These are phyloP conservation scores for Exserohilum turcica DNA, from an alignment of 2,329 filamentous ascomycete species.

Conservation along the genomic window DNA sequence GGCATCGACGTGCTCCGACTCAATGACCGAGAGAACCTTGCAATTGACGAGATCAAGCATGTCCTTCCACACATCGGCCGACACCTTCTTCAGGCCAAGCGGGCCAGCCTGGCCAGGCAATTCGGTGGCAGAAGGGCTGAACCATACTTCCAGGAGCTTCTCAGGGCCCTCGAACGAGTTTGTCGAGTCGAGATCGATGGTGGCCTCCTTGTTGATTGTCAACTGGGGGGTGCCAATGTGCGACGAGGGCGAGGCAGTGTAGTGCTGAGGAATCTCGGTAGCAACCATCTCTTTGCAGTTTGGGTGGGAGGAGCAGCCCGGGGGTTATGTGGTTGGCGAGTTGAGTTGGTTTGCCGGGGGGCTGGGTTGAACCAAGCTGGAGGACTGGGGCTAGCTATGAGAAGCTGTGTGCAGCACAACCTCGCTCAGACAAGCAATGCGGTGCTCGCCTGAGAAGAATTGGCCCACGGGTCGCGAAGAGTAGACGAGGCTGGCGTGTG, in stretches of 20 bases:
- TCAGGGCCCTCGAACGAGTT: conserved; percentile 98
- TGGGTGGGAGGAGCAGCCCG: conserved; percentile 31
- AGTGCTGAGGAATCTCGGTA: conserved; percentile 77
- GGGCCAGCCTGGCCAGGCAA: conserved; percentile 73
- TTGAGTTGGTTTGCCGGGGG: conserved; percentile 19
- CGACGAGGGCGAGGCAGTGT: conserved; percentile 79
- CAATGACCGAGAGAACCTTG: conserved; percentile 92
- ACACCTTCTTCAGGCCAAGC: conserved; percentile 83
- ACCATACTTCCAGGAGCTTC: conserved; percentile 99
- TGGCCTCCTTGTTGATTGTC: conserved; percentile 96
- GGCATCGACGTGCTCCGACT: conserved; percentile 92
- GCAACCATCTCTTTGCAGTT: conserved; percentile 75
- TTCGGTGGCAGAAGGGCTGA: conserved; percentile 76
- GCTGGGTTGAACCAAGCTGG: conserved; percentile 4
- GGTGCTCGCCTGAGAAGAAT: conserved; percentile 93
- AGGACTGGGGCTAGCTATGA: conserved; percentile 27
- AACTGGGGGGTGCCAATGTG: conserved; percentile 81
- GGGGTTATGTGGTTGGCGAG: conserved; percentile 5
- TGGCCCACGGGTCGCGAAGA: conserved; percentile 76
- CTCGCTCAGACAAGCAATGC: conserved; percentile 97
- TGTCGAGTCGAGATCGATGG: conserved; percentile 86
- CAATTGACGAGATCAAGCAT: conserved; percentile 99
- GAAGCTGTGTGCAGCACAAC: conserved; percentile 78
- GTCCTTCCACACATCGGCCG: conserved; percentile 84
- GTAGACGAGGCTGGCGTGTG: conserved; percentile 75